Conservation (phyloP, 768 basidiomycete genomes). For the Serendipita sp. region DNA sequence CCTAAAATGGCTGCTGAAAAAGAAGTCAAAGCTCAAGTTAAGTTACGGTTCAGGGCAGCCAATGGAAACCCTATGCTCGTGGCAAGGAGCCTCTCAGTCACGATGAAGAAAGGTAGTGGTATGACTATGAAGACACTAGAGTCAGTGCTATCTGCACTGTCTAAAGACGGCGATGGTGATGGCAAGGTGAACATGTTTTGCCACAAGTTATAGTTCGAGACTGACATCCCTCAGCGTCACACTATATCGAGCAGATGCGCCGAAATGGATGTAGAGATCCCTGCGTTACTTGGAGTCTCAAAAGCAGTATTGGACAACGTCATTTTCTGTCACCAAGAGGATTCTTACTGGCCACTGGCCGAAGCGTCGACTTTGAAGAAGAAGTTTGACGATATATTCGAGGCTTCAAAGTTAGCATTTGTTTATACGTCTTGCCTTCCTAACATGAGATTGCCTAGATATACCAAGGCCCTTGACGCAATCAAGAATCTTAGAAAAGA, state of each 20-base stretch:
- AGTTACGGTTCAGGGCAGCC: constrained; percentile 78
- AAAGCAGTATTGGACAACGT: constrained; percentile 98
- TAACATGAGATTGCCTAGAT: constrained; percentile 30
- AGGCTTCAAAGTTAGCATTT: constrained; percentile 66
- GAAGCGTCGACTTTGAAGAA: constrained; percentile 88
- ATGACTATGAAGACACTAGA: constrained; percentile 97
- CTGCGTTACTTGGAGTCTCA: constrained; percentile 82
- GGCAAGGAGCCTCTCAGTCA: constrained; percentile 79
- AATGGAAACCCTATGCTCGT: constrained; percentile 84
- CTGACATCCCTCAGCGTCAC: constrained; percentile 36
- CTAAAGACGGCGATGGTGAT: constrained; percentile 44
- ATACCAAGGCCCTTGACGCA: constrained; percentile 88
- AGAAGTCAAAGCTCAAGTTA: constrained; percentile 97
- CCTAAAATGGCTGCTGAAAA: constrained; percentile 99
- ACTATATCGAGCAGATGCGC: constrained; percentile 95
- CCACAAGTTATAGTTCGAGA: not conserved
- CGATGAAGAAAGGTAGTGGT: constrained; percentile 72
- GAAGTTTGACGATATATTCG: constrained; percentile 99
- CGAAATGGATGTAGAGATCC: constrained; percentile 90
- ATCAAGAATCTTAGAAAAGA: constrained; percentile 88
- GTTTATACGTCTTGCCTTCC: constrained; percentile 1
- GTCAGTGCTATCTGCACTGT: constrained; percentile 63
- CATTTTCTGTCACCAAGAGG: constrained; percentile 99
- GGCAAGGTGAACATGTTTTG: constrained; percentile 45
- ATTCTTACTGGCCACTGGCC: constrained; percentile 92